Evolutionary conservation across 2,329 filamentous ascomycete species (phyloP), one percentile per base, ranked within the genome.

Genomic region (Penicillium sp.): DNA sequence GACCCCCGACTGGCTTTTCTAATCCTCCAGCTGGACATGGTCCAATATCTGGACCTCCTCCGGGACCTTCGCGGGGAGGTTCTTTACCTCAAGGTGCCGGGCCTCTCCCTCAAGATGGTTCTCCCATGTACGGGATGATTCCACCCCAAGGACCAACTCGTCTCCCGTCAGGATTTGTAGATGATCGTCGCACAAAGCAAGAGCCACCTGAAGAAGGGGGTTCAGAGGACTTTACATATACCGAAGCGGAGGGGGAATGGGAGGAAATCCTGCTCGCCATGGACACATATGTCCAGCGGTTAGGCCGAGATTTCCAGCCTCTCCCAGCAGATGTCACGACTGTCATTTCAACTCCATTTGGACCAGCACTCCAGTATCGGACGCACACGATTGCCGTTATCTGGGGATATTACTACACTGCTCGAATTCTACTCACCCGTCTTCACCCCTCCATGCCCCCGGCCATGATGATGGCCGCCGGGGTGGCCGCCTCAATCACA

Each of bases 391-490:
- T 97, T 52, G 87, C 87, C 2, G 85, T 87, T 27, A 77, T 96
- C 18, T 95, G 89, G 88, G 82, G 87, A 62, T 85, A 90, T 54
- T 90, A 87, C 65, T 86, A 95, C 67, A 87, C 91, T 75, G 84
- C 85, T 0, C 77, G 89, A 38, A 91, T 97, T 47, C 78, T 90
- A 44, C 77, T 93, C n/a, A 76, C 91, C 49, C 80, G 93, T 27
- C 77, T 84, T 1, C 90, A 96, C 57, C 93, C 93, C 0, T 80
- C 80, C 20, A 96, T 96, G 89, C 91, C 90, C 0, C 89, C 91
- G 0, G 84, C 90, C 7, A 86, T 89, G 28, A 89, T 95, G 81
- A 80, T 89, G 59, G 89, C 93, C 2, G 89, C 89, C 0, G 86
- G 85, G 6, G 77, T 94, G 53, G 82, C 86, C 8, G 88, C 89